phyloP scores from a whole-genome alignment of 495 filamentous ascomycete genomes.

The Neurospora africana region DNA sequence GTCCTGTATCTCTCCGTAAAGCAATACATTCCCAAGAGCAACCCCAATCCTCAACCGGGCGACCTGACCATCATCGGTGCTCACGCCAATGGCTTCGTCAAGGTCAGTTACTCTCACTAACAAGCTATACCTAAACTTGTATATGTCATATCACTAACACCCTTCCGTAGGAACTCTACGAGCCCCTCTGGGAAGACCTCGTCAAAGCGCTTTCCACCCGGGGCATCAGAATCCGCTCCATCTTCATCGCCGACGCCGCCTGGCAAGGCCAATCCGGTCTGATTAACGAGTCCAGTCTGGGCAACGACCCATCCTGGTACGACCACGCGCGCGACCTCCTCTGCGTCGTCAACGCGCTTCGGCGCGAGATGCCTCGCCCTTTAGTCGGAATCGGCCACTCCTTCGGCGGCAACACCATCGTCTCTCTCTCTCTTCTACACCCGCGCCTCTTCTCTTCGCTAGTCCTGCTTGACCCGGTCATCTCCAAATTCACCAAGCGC shows the following conservation, averaged over 20 bases:
- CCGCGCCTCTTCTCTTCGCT: constrained; percentile 70
- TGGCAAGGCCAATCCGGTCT: constrained; percentile 66
- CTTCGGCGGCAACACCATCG: constrained; percentile 66
- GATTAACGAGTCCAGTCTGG: constrained; percentile 61
- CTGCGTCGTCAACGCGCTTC: constrained; percentile 78
- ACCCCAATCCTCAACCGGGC: constrained; percentile 50
- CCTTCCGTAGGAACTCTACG: constrained; percentile 58
- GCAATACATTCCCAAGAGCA: constrained; percentile 68
- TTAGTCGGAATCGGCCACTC: constrained; percentile 88
- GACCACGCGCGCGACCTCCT: constrained; percentile 83
- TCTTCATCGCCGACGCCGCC: constrained; percentile 80
- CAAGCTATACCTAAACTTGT: background rate
- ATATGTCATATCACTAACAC: background rate
- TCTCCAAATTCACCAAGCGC: constrained; percentile 27
- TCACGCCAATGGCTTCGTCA: constrained; percentile 86
- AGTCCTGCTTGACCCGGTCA: constrained; percentile 70
- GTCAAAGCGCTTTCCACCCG: constrained; percentile 35
- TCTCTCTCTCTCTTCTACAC: constrained; percentile 57
- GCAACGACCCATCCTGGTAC: constrained; percentile 79
- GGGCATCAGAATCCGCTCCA: constrained; percentile 59
- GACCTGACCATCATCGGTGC: constrained; percentile 77
- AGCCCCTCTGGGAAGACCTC: constrained; percentile 77
- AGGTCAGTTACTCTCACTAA: constrained; percentile 34
- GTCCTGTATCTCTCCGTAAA: constrained; percentile 62
- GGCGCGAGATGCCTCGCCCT: constrained; percentile 71